Base-by-base conservation (phyloP, 352 stramenopile species). In the Phytophthora megakarya region DNA sequence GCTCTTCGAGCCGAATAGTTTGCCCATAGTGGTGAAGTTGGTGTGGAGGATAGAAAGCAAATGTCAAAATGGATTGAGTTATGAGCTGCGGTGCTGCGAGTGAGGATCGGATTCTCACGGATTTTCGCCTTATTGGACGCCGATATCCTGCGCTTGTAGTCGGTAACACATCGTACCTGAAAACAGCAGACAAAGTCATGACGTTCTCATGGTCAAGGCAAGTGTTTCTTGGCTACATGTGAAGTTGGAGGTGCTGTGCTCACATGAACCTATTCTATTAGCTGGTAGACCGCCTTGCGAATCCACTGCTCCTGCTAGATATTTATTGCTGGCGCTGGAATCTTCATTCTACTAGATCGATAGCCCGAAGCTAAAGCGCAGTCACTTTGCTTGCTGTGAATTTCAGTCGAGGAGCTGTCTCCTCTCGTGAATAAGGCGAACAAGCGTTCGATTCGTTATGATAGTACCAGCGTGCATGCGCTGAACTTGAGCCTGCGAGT, bases 1-100 rank as follows among this genome's bases (percentile, higher is more conserved):
- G 39, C 52, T 48, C 50, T 70, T 73, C 22, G 65, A 60, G 19
- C 61, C 67, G 19, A 73, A 63, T 16, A 73, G 52, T 44, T 61
- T 72, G 2, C 58, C 62, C 62, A 72, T 72, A 3, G 19, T 22
- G 21, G 42, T 38, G 13, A 22, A 42, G 15, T 19, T 40, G 15
- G 6, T 54, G 35, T 55, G 33, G 35, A 26, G 18, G 30, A 26
- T 40, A 1, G 32, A 19, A 32, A 13, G 32, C 28, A 65, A 67
- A 72, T 59, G 43, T 25, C 28, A 52, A 67, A 63, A 40, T 72
- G 57, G 8, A 22, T 49, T 21, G 43, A 35, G 4, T 35, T 40
- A 12, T 10, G 25, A 51, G 6, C 25, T 26, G 11, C 46, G 13
- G 18, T 49, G 30, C 15, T 15, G 12, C 15, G 16, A 7, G 16